Conservation (phyloP, 306 rosid species). For the Gleditsia sinensis region DNA sequence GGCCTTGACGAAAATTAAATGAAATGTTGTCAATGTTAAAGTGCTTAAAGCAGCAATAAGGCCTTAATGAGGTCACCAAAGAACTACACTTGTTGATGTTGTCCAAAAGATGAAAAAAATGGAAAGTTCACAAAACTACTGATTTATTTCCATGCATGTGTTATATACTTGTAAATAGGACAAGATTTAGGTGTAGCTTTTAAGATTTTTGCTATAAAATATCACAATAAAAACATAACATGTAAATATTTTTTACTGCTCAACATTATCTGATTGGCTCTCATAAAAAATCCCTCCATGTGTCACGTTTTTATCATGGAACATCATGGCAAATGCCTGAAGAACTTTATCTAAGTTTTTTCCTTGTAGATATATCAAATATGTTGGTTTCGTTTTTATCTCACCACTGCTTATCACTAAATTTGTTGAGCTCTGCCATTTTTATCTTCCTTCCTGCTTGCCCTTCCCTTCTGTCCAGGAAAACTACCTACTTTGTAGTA, state of each 20-base stretch:
- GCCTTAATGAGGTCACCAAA: neutral
- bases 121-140: neutral
- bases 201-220: too few relatives aligned
- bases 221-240: too few relatives aligned
- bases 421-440: neutral
- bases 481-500: neutral
- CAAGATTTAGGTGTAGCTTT: too few relatives aligned
- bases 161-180: neutral
- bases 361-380: too few relatives aligned
- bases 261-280: too few relatives aligned
- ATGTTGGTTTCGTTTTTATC: neutral
- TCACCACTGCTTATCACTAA: neutral
- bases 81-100: neutral
- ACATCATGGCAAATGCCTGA: too few relatives aligned
- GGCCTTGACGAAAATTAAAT: neutral
- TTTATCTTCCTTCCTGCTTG: too few relatives aligned
- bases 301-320: too few relatives aligned
- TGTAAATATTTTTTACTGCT: too few relatives aligned
- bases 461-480: neutral
- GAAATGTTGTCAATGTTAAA: neutral
- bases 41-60: neutral
- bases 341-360: too few relatives aligned
- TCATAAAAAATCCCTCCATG: too few relatives aligned
- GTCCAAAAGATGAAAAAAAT: neutral
- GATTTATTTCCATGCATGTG: neutral